Base-by-base conservation (phyloP, 2,329 filamentous ascomycete genomes). In the Scedosporium boydii region DNA sequence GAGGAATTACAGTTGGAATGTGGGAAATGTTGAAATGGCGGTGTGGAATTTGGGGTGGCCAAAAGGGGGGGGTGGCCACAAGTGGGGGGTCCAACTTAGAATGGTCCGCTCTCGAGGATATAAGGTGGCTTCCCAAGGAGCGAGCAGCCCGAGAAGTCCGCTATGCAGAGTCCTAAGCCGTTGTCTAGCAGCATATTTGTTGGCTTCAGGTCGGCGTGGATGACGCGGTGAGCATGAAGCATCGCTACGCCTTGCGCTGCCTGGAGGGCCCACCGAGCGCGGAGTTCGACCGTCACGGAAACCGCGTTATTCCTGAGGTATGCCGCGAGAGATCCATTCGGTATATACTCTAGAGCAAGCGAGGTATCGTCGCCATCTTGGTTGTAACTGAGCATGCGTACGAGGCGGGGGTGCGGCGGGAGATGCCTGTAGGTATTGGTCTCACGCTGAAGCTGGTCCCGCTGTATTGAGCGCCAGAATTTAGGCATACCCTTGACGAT, bases 181-280 rank as follows among this genome's bases (percentile, higher is more conserved):
- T 66, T 64, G 64, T 76, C 72, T 18, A 77, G 64, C 0, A 77
- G 67, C 60, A 77, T 72, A 64, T 77, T 76, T 58, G 70, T 71
- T 3, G 74, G 73, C 64, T 72, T 70, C 34, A 77, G 67, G 64
- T 78, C 74, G 66, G 70, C 74, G 64, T 78, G 75, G 64, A 77
- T 70, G 14, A 76, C 69, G n/a, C 68, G 65, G 63, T 69, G 69
- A 10, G 65, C 68, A 68, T 78, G 76, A 34, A 77, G 62, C 53
- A 73, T 67, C 55, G 65, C 65, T 29, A 77, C 62, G 9, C 69
- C 74, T 66, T 74, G 69, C 38, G 72, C 67, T 56, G 70, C 69
- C 64, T 76, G 70, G 7, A 67, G 67, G 53, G 67, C 68, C 74
- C 74, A 75, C 48, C 64, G 65, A 29, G 64, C 62, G 59, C 70